Conservation (phyloP, 306 rosid genomes). For the Fagus sylvatica region DNA sequence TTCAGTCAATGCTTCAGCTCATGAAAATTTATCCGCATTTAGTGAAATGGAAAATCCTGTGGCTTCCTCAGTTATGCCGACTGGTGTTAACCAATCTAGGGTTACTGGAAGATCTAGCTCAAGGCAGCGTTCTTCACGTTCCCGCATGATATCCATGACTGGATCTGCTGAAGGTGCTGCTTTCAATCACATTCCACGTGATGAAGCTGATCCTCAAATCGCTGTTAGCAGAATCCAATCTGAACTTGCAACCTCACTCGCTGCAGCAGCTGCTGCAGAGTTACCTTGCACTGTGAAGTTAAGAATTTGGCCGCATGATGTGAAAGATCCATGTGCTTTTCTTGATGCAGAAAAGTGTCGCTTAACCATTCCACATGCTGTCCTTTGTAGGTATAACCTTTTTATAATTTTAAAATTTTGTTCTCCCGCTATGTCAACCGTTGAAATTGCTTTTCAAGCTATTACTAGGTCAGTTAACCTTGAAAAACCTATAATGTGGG, state of each 20-base stretch:
- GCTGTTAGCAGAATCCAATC: conserved; percentile 69
- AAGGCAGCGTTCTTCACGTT: conserved; percentile 55
- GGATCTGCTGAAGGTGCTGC: conserved; percentile 58
- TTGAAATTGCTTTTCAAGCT: neutral
- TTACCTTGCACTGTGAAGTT: conserved; percentile 97
- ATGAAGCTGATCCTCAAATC: conserved; percentile 69
- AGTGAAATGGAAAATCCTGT: conserved; percentile 44
- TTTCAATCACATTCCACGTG: conserved; percentile 39
- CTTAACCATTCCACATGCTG: conserved; percentile 83
- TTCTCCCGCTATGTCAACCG: neutral
- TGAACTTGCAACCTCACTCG: conserved; percentile 79
- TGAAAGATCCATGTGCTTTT: conserved; percentile 68
- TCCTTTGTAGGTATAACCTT: conserved; percentile 82
- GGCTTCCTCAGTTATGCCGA: conserved; percentile 53
- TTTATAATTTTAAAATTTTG: neutral
- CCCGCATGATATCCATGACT: conserved; percentile 43
- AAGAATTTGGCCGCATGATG: conserved; percentile 87
- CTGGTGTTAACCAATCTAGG: conserved; percentile 57
- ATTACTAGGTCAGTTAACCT: neutral
- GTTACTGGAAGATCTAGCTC: conserved; percentile 62
- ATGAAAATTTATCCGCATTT: conserved; percentile 36
- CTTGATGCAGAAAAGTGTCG: conserved; percentile 75
- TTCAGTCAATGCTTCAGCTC: conserved; percentile 38
- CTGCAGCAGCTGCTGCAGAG: conserved; percentile 90
- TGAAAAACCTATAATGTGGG: neutral